Evolutionary conservation across 108 stramenopile species (phyloP), one percentile per base, ranked within the genome.

Genomic region (Skeletonema grethae): DNA sequence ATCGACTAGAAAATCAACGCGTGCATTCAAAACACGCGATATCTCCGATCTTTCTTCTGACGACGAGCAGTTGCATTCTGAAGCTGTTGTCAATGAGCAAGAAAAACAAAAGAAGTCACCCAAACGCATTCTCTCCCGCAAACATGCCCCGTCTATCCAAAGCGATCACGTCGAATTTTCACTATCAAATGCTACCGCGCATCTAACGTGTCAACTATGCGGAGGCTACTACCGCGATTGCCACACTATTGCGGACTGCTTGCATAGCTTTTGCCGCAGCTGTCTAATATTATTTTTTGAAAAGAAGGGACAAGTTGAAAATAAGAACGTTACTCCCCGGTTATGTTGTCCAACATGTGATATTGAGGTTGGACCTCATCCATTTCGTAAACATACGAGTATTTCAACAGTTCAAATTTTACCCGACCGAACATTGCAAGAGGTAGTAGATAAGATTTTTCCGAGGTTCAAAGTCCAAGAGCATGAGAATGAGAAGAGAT

Each of bases 241-340:
- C 0, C 85, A 86, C 68, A 88, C 90, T 1, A 77, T 88, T 29
- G 70, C 81, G 7, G 87, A 91, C 43, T 91, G 90, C 67, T 59
- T 88, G 25, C 90, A 91, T 75, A 86, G 84, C 22, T 91, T 91
- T 75, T 91, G 90, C 61, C 77, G 85, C 57, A 63, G 69, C 39
- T 91, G 90, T 65, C 70, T 91, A 41, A 64, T 76, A 43, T 60
- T 74, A 24, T 61, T 70, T 5, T 84, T 87, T 72, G 18, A 72
- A 13, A 28, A 32, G 11, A 16, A 60, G 20, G 32, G 4, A 61
- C 38, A 13, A 1, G 28, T 7, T 30, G n/a, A 61, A 45, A 61
- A 32, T 12, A 38, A 32, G 7, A 35, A 61, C 24, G 38, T 61
- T 24, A 57, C 24, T 24, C 12, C 9, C 12, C 10, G 16, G 0